A percentile compares a stretch with the other conserved stretches of the same genome.
Conservation (phyloP, 2,329 filamentous ascomycete species). For the Saccharata proteae region DNA sequence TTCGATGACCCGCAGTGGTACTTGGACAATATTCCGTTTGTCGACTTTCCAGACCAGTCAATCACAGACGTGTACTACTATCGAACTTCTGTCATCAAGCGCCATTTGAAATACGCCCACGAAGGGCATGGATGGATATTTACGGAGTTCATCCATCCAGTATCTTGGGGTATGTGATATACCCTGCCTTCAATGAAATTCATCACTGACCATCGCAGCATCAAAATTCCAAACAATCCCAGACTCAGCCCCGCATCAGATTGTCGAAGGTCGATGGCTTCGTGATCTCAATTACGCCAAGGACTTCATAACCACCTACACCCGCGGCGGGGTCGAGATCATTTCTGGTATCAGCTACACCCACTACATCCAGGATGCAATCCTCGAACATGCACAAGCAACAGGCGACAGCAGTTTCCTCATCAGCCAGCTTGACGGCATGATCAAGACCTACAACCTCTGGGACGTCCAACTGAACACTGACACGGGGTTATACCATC, state of each 20-base stretch:
- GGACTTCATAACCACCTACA: constrained; percentile 29
- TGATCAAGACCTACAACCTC: constrained; percentile 26
- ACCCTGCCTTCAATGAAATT: constrained; percentile 19
- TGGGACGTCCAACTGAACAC: constrained; percentile 28
- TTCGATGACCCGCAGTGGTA: constrained; percentile 17
- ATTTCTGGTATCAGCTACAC: constrained; percentile 20
- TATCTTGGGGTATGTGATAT: constrained; percentile 22
- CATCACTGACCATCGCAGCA: constrained; percentile 16
- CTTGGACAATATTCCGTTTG: constrained; percentile 30
- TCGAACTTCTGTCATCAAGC: constrained; percentile 28
- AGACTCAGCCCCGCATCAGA: constrained; percentile 15
- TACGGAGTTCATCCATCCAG: constrained; percentile 33
- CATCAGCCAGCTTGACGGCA: constrained; percentile 27
- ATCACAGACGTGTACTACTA: constrained; percentile 37
- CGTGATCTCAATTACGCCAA: constrained; percentile 27
- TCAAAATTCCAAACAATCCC: constrained; percentile 16
- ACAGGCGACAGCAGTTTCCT: constrained; percentile 28
- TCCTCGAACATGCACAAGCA: constrained; percentile 24
- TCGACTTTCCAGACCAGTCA: constrained; percentile 30
- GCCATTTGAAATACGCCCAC: constrained; percentile 29
- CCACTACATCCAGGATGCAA: constrained; percentile 26
- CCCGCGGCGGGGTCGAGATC: constrained; percentile 25
- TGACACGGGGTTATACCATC: constrained; percentile 29
- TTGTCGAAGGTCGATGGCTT: constrained; percentile 25
- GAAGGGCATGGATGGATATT: constrained; percentile 30